Conservation (phyloP, 495 filamentous ascomycete genomes). For the Podospora bellae-mahoneyi region DNA sequence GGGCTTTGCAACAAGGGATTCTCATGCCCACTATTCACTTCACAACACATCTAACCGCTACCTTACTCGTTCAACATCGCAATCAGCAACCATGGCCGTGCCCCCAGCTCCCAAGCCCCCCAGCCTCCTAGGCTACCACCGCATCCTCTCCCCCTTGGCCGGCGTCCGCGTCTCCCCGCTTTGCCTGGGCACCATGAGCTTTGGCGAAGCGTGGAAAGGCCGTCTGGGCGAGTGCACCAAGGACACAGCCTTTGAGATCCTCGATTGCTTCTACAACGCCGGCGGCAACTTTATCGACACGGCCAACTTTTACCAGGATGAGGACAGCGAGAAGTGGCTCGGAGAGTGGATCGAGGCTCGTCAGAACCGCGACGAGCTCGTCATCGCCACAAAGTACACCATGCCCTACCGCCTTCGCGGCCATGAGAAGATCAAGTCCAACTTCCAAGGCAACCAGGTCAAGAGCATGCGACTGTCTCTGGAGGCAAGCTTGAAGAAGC, state of each 20-base stretch:
- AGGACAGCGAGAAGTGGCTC: not conserved
- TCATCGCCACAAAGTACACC: slow-evolving; percentile 34
- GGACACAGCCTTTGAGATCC: slow-evolving; percentile 17
- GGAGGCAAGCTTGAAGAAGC: slow-evolving; percentile 55
- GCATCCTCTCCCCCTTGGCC: slow-evolving; percentile 55
- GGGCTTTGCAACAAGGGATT: no score
- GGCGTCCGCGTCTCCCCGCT: slow-evolving; percentile 60
- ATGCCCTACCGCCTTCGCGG: slow-evolving; percentile 17
- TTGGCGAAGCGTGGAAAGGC: slow-evolving; percentile 45
- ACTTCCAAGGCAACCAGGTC: slow-evolving; percentile 42
- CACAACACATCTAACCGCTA: no score
- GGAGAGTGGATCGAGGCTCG: not conserved
- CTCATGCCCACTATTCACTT: no score
- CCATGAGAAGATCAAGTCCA: slow-evolving; percentile 21
- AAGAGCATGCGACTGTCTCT: slow-evolving; percentile 56
- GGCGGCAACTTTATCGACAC: slow-evolving; percentile 11
- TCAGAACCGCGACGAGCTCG: not conserved
- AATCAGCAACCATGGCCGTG: no score
- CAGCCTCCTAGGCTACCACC: slow-evolving; percentile 55
- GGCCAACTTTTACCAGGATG: slow-evolving; percentile 9
- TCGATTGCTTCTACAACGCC: slow-evolving; percentile 5
- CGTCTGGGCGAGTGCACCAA: slow-evolving; percentile 16
- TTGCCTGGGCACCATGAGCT: slow-evolving; percentile 58
- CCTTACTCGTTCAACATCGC: no score
- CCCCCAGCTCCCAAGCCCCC: slow-evolving; percentile 28